phyloP scores from a whole-genome alignment of 2,329 filamentous ascomycete species.

The Gaeumannomyces tritici region DNA sequence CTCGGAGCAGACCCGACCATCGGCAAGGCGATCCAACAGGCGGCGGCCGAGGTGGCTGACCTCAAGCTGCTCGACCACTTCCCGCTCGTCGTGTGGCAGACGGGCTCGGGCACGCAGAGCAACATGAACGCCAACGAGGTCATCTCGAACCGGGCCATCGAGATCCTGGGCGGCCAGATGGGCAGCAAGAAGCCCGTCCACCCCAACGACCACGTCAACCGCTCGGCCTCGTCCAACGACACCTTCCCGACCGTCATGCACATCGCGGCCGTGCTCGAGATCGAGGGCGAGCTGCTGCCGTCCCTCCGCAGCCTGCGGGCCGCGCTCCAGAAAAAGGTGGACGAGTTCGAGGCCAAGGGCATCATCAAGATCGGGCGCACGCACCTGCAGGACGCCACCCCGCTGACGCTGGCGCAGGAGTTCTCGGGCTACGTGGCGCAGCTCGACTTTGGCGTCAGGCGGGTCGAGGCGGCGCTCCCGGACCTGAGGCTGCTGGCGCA shows the following conservation, averaged over 20 bases:
- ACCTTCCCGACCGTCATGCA: constrained; percentile 99
- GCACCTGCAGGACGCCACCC: constrained; percentile 94
- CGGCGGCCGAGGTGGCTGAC: constrained; percentile 83
- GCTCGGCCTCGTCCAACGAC: constrained; percentile 97
- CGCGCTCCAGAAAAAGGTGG: constrained; percentile 79
- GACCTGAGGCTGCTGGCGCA: constrained; percentile 83
- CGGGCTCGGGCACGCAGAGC: constrained; percentile 94
- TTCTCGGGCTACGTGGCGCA: constrained; percentile 97
- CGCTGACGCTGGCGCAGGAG: constrained; percentile 89
- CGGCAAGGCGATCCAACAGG: constrained; percentile 88
- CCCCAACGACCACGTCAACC: constrained; percentile 99
- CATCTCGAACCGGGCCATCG: constrained; percentile 97
- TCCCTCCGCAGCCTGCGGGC: constrained; percentile 72
- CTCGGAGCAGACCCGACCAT: constrained; percentile 64
- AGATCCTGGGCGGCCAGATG: constrained; percentile 90
- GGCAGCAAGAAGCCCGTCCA: constrained; percentile 97
- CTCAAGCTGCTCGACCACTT: constrained; percentile 96
- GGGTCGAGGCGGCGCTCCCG: constrained; percentile 73
- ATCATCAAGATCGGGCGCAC: constrained; percentile 99
- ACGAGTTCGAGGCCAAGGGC: constrained; percentile 72
- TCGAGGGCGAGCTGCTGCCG: constrained; percentile 78
- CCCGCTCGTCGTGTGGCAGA: constrained; percentile 98
- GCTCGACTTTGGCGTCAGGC: constrained; percentile 81
- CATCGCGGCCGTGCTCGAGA: constrained; percentile 90
- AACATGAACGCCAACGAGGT: constrained; percentile 99